phyloP scores from a whole-genome alignment of 192 early-diverging fungal genomes.

The Chytriomyces confervae region DNA sequence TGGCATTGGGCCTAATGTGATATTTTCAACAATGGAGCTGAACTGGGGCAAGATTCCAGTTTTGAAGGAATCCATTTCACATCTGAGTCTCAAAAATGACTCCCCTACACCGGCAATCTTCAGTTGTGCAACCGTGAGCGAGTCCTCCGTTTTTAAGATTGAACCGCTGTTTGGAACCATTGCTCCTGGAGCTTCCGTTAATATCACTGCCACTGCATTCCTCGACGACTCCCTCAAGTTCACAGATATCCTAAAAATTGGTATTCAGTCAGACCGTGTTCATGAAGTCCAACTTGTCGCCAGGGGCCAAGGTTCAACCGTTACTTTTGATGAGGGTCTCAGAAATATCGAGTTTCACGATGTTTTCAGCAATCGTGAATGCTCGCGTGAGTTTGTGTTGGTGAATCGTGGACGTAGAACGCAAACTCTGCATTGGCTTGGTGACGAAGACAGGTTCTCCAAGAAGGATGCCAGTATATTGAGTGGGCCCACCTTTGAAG shows the following conservation, averaged over 20 bases:
- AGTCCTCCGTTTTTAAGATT: conserved; percentile 52
- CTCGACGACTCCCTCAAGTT: conserved; percentile 65
- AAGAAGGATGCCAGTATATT: conserved; percentile 29
- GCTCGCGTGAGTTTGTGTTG: conserved; percentile 51
- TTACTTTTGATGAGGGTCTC: conserved; percentile 57
- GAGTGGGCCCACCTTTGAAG: conserved; percentile 48
- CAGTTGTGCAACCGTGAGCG: conserved; percentile 50
- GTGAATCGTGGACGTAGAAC: conserved; percentile 58
- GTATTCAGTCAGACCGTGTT: conserved; percentile 42
- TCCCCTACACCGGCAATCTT: conserved; percentile 60
- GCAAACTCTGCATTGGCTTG: conserved; percentile 57
- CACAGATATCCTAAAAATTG: conserved; percentile 62
- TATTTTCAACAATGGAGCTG: conserved; percentile 53
- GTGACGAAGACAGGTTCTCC: conserved; percentile 41
- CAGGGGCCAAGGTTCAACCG: conserved; percentile 59
- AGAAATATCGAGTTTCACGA: conserved; percentile 54
- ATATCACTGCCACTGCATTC: conserved; percentile 53
- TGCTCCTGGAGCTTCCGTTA: conserved; percentile 33
- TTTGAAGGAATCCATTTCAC: conserved; percentile 33
- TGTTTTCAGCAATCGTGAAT: conserved; percentile 65
- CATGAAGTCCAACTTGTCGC: conserved; percentile 62
- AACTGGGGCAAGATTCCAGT: conserved; percentile 67
- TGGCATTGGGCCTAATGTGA: conserved; percentile 62
- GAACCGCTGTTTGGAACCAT: conserved; percentile 47
- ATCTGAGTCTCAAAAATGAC: conserved; percentile 52